Conservation (phyloP, 805 yeast species). For the Sugiyamaella boreocaroliniensis region DNA sequence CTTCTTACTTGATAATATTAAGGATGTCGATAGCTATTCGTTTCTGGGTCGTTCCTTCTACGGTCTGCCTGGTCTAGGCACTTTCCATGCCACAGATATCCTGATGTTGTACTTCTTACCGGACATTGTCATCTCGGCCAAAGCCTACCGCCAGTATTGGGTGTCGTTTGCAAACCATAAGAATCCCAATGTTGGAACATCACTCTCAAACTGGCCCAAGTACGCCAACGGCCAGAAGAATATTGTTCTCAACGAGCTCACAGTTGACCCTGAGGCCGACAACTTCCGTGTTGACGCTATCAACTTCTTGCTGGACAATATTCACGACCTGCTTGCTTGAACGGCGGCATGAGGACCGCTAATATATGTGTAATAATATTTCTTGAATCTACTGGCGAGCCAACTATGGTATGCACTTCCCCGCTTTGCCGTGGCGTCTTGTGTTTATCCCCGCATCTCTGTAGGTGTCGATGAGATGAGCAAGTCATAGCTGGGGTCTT, state of each 20-base stretch:
- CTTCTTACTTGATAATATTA: constrained; percentile 4
- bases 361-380: no score
- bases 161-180: constrained; percentile 13
- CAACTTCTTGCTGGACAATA: background rate
- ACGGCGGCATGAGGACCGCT: no score
- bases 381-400: no score
- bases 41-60: constrained; percentile 5
- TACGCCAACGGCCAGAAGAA: background rate
- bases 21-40: constrained; percentile 6
- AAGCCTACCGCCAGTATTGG: constrained; percentile 12
- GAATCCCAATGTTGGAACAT: constrained; percentile 12
- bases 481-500: no score
- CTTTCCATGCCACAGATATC: constrained; percentile 13
- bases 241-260: background rate
- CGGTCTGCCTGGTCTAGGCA: constrained; percentile 10
- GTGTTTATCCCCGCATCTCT: no score
- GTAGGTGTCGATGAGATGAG: no score
- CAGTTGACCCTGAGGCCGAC: background rate
- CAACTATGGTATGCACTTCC: no score
- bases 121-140: background rate
- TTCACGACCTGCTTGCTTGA: background rate
- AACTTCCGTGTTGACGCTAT: background rate
- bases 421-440: no score
- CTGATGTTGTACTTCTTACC: constrained; percentile 2
- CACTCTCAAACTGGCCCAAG: constrained; percentile 8